A percentile compares a stretch with the other conserved stretches of the same genome.
phyloP scores from a whole-genome alignment of 495 filamentous ascomycete genomes.

The Penicillium lagena region DNA sequence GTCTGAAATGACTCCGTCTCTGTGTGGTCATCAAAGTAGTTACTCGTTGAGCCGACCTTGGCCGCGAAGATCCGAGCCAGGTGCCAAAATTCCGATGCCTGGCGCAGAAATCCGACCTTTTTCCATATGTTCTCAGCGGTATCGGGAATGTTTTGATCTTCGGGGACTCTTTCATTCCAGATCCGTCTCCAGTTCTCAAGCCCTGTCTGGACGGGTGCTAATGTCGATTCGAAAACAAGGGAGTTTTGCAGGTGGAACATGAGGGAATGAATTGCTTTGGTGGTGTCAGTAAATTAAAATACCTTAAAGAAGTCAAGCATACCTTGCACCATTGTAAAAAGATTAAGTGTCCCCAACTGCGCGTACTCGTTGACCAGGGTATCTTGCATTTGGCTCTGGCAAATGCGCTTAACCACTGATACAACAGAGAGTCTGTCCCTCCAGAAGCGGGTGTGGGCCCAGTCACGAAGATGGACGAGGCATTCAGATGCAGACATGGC shows the following conservation, averaged over 20 bases:
- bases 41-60: slow-evolving; percentile 7
- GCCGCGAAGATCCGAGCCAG: slow-evolving; percentile 16
- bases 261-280: slow-evolving; percentile 20
- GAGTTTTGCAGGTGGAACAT: slow-evolving; percentile 24
- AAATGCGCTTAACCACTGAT: slow-evolving; percentile 14
- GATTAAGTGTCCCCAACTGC: slow-evolving; percentile 17
- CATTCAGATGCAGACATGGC: slow-evolving; percentile 15
- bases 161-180: slow-evolving; percentile 16
- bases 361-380: slow-evolving; percentile 9
- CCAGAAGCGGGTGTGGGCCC: slow-evolving; percentile 14
- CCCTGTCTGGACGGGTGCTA: slow-evolving; percentile 18
- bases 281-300: not conserved
- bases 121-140: slow-evolving; percentile 18
- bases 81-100: slow-evolving; percentile 25
- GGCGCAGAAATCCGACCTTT: slow-evolving; percentile 18
- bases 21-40: not conserved
- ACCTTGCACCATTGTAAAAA: slow-evolving; percentile 22
- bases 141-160: slow-evolving; percentile 15
- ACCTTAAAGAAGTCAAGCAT: not conserved
- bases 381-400: slow-evolving; percentile 10
- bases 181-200: slow-evolving; percentile 22
- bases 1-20: not conserved
- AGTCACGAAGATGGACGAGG: slow-evolving; percentile 2
- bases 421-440: slow-evolving; percentile 12
- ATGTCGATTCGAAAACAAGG: slow-evolving; percentile 20